Base-by-base conservation (phyloP, 257 asterid species). In the Petunia axillaris region DNA sequence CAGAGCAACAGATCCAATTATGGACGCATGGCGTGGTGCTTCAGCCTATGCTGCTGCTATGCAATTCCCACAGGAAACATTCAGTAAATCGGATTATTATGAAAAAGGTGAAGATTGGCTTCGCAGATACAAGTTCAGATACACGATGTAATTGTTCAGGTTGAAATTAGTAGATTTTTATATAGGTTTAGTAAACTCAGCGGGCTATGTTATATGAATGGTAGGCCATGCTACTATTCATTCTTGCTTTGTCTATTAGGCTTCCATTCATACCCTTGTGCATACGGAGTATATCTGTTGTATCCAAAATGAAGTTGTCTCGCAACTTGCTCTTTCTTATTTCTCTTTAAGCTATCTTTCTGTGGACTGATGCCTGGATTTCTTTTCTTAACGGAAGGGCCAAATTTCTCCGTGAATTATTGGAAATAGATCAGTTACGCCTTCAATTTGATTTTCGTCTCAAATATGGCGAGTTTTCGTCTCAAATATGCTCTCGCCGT, bases 21-120 rank as follows among this genome's bases (percentile, higher is more conserved):
- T 83, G 8, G 98, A 96, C 81, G 98, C 98, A 14, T 96, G 99
- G 99, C 96, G 95, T 16, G 99, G 99, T 59, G 99, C 99, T 79
- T 79, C 99, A 44, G 80, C 84, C 48, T 93, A 87, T 87, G 98
- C 98, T 75, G 80, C 90, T 68, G 82, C 86, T 2, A 40, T 53
- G 84, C 93, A 85, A 36, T 93, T 93, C 82, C 91, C 90, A 11
- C 87, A 84, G 80, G 96, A 90, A 78, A 93, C 97, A 0, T 91
- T 95, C 84, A 92, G 89, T 70, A 85, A 86, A 87, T 85, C 78
- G 95, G 99, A 96, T 89, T 96, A 93, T 81, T 92, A 86, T 13
- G 97, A 95, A 81, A 95, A 94, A 81, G 99, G 99, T 8, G 98
- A 93, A 83, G 98, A 92, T 81, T 90, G 97, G 97, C 91, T 95